Evolutionary conservation across 805 yeast genomes (phyloP), one percentile per base, ranked within the genome.

Genomic region (Vanderwaltozyma verrucispora): DNA sequence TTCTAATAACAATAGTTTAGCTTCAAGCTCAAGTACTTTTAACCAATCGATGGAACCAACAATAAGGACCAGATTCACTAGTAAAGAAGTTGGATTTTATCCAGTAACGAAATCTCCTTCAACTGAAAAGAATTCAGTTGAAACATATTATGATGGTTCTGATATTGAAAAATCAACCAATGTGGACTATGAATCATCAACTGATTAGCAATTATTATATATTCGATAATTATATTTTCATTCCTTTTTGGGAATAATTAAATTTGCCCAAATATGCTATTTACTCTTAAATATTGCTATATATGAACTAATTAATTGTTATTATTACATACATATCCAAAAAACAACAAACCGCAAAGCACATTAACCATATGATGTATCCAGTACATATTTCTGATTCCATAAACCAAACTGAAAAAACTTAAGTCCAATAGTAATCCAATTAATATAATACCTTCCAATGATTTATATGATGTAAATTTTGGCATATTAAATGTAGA

Each of bases 331-430:
- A 15, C 6, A 14, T 27, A 27, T 3, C 33, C 34, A 2, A 38
- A 32, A 37, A 26, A 42, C 30, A 17, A 49, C 58, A 58, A 53
- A 2, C 79, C 70, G 54, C 77, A 69, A 37, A 78, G 60, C 14
- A 80, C 54, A 55, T 86, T 86, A 38, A 81, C 70, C 36, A 86
- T 57, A 53, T 83, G 82, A 49, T 87, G 92, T 33, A 87, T 62
- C 83, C 88, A 84, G 58, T 74, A 88, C n/a, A 89, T 68, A 50
- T 85, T 82, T 51, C 88, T 71, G 5, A 81, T 68, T 2, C 96
- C 96, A 59, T 77, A 85, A 9, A 85, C 50, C 38, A 82, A 56
- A 30, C 81, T 63, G 59, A 82, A 86, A 28, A 73, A 52, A 1
- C 74, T 67, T 44, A 76, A 64, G 54, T 80, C 82, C 0, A 53